phyloP scores from a whole-genome alignment of 371 early-diverging fungal species.

The Mucor piriformis region DNA sequence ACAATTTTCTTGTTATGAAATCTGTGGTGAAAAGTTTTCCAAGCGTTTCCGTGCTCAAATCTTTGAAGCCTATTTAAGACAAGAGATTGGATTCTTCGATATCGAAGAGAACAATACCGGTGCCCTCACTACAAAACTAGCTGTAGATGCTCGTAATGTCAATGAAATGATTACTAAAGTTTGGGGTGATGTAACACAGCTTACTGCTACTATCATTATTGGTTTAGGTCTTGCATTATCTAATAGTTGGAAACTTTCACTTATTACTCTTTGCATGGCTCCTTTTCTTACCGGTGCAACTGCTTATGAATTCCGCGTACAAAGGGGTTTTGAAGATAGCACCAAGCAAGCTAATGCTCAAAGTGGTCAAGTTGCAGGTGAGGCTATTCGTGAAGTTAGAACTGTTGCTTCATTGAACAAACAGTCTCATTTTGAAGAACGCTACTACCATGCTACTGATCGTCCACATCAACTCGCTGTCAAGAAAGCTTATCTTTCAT shows the following conservation, averaged over 20 bases:
- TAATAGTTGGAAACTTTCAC: slow-evolving; percentile 50
- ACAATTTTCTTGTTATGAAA: slow-evolving; percentile 37
- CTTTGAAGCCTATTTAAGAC: slow-evolving; percentile 65
- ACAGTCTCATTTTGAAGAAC: slow-evolving; percentile 64
- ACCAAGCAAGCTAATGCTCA: slow-evolving; percentile 59
- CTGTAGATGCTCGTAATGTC: slow-evolving; percentile 75
- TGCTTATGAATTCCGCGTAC: slow-evolving; percentile 26
- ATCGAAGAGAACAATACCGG: slow-evolving; percentile 75
- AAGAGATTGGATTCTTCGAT: slow-evolving; percentile 90
- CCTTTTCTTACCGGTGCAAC: slow-evolving; percentile 45
- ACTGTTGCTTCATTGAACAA: slow-evolving; percentile 79
- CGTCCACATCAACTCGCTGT: slow-evolving; percentile 68
- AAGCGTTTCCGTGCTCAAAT: slow-evolving; percentile 54
- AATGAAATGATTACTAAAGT: slow-evolving; percentile 66
- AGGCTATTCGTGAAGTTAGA: slow-evolving; percentile 78
- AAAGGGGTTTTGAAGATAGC: slow-evolving; percentile 50
- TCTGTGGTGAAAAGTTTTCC: slow-evolving; percentile 60
- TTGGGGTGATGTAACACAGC: slow-evolving; percentile 57
- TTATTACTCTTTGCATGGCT: slow-evolving; percentile 50
- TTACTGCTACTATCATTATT: slow-evolving; percentile 40
- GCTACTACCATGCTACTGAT: slow-evolving; percentile 60
- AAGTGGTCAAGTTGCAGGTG: slow-evolving; percentile 74
- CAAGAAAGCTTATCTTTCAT: slow-evolving; percentile 56
- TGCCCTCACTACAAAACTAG: slow-evolving; percentile 74
- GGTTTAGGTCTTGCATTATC: slow-evolving; percentile 38